These are phyloP conservation scores for Salvia hispanica DNA, from an alignment of 257 asterid genomes.

Conservation along the genomic window DNA sequence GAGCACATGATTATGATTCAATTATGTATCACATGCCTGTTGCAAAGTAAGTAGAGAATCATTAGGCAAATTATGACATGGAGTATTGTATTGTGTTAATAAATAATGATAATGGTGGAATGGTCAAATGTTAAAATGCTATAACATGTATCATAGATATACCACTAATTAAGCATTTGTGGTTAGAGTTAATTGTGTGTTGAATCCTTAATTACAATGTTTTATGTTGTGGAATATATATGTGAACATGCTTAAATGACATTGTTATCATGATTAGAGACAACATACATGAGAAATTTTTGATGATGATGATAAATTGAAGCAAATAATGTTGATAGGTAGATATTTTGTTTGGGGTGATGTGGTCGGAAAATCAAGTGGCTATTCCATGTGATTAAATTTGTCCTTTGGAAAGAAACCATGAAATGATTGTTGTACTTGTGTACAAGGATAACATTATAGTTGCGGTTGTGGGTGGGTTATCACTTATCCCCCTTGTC, in stretches of 20 bases:
- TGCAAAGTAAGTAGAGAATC: constrained; percentile 21
- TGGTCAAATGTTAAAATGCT: no score
- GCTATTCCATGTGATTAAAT: constrained; percentile 22
- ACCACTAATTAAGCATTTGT: neutral
- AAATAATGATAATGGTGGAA: no score
- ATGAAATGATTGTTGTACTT: constrained; percentile 22
- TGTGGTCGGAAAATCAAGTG: constrained; percentile 27
- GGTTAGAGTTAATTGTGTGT: neutral
- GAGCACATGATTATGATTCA: constrained; percentile 29
- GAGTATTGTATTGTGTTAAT: no score
- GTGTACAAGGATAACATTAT: constrained; percentile 23
- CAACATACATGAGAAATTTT: constrained; percentile 14
- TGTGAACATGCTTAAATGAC: neutral
- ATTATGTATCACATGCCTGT: constrained; percentile 30
- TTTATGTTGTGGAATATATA: neutral
- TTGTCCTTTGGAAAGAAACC: constrained; percentile 27
- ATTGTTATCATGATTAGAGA: constrained; percentile 24
- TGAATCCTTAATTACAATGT: neutral
- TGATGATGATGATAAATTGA: constrained; percentile 21
- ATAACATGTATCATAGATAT: no score
- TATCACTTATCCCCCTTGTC: no score
- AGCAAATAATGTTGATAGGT: constrained; percentile 14
- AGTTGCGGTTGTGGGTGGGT: no score
- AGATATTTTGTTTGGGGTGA: neutral
- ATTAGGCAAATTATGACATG: no score